A percentile compares a stretch with the other conserved stretches of the same genome.
Conservation (phyloP, 2,329 filamentous ascomycete genomes). For the Phaeosphaeriaceae sp. region DNA sequence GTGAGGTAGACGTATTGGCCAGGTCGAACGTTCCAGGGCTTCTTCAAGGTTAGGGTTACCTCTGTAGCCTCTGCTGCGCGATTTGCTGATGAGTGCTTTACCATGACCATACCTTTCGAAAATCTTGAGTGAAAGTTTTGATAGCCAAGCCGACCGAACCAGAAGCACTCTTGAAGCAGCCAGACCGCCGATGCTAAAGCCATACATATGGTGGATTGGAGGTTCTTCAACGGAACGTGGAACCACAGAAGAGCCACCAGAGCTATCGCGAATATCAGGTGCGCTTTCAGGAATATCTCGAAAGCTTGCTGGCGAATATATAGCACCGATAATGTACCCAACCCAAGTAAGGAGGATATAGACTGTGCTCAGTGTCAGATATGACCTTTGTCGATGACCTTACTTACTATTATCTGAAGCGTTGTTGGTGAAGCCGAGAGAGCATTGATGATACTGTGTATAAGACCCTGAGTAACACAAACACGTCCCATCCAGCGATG, state of each 20-base stretch:
- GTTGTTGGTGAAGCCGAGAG: no score
- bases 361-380: no score
- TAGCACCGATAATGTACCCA: no score
- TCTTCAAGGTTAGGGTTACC: background rate
- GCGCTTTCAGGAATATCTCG: background rate
- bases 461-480: conserved; percentile 1
- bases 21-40: background rate
- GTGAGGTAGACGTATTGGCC: background rate
- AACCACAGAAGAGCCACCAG: background rate
- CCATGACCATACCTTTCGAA: background rate
- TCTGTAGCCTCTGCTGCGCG: no score
- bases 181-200: background rate
- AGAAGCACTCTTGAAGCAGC: background rate
- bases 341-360: no score
- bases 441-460: conserved; percentile 11
- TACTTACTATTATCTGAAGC: background rate
- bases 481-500: conserved; percentile 14
- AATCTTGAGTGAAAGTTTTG: no score
- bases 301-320: background rate
- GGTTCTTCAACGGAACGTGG: no score
- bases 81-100: no score
- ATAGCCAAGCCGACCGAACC: background rate
- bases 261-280: background rate
- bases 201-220: background rate
- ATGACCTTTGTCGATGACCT: no score